A percentile compares a stretch with the other conserved stretches of the same genome.
Evolutionary conservation across 257 asterid genomes (phyloP).

Genomic region (Scutellaria minor): DNA sequence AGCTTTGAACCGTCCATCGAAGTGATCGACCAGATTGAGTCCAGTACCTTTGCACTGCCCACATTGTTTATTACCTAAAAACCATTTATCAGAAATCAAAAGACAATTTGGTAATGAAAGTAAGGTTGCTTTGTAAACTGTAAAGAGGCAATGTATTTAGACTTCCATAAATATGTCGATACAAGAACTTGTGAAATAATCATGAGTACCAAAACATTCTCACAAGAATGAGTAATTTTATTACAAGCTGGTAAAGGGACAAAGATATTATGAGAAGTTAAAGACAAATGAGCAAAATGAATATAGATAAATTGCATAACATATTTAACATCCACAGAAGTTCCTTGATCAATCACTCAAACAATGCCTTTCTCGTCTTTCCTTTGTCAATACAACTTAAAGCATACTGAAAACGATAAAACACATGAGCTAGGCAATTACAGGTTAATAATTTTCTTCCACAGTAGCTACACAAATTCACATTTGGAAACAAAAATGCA

Average conservation of each 20-base stretch:
- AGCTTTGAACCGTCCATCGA: constrained; percentile 86
- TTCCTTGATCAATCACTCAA: background rate
- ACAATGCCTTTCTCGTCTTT: background rate
- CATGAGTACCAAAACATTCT: too few relatives aligned
- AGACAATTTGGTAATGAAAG: too few relatives aligned
- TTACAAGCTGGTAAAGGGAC: too few relatives aligned
- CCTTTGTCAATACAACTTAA: background rate
- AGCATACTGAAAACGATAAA: background rate
- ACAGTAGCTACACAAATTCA: background rate
- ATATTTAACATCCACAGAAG: background rate
- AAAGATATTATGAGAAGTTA: too few relatives aligned
- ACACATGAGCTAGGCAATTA: background rate
- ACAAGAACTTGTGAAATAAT: too few relatives aligned
- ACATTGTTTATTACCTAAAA: constrained; percentile 64
- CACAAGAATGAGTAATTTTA: too few relatives aligned
- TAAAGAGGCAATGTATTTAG: too few relatives aligned
- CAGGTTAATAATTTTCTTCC: background rate
- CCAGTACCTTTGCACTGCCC: constrained; percentile 78
- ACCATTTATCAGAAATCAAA: background rate
- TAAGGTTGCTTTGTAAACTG: too few relatives aligned
- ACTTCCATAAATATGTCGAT: too few relatives aligned
- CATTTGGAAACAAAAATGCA: background rate
- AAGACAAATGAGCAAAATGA: too few relatives aligned
- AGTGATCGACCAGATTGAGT: constrained; percentile 78
- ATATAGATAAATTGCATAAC: too few relatives aligned